Conservation (phyloP, 2,329 filamentous ascomycete species). For the Diatrype stigma region DNA sequence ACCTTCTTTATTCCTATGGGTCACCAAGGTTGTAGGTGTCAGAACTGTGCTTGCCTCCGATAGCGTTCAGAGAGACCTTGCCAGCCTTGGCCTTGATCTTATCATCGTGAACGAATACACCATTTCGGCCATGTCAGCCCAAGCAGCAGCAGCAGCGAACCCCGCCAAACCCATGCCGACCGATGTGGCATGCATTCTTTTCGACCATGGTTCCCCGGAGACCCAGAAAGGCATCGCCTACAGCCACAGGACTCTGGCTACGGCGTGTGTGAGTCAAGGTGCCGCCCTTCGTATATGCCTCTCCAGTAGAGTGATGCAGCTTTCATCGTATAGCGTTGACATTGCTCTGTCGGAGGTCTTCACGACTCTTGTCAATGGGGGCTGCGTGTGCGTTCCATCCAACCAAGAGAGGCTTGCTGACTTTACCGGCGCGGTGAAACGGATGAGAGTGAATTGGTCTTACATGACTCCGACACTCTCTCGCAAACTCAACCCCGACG, state of each 20-base stretch:
- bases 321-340: slow-evolving; percentile 54
- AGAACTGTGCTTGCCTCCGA: slow-evolving; percentile 43
- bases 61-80: slow-evolving; percentile 34
- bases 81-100: slow-evolving; percentile 35
- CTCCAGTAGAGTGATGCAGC: slow-evolving; percentile 54
- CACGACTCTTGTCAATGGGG: slow-evolving; percentile 45
- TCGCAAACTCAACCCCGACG: slow-evolving; percentile 24
- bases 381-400: slow-evolving; percentile 47
- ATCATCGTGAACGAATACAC: slow-evolving; percentile 39
- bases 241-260: slow-evolving; percentile 55
- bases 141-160: slow-evolving; percentile 22
- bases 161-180: slow-evolving; percentile 34
- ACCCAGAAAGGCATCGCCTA: slow-evolving; percentile 59
- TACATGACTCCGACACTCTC: slow-evolving; percentile 49
- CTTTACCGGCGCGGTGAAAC: slow-evolving; percentile 37
- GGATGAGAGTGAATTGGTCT: slow-evolving; percentile 39
- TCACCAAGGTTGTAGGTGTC: slow-evolving; percentile 40
- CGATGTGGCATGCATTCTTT: slow-evolving; percentile 57
- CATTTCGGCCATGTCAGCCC: slow-evolving; percentile 31
- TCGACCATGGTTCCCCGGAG: slow-evolving; percentile 54
- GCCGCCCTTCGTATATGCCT: slow-evolving; percentile 44
- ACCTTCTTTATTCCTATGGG: slow-evolving; percentile 35
- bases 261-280: slow-evolving; percentile 48
- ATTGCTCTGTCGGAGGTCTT: slow-evolving; percentile 51
- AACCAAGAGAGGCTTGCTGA: slow-evolving; percentile 38